phyloP scores from a whole-genome alignment of 2,329 filamentous ascomycete species.

The Cadophora malorum region DNA sequence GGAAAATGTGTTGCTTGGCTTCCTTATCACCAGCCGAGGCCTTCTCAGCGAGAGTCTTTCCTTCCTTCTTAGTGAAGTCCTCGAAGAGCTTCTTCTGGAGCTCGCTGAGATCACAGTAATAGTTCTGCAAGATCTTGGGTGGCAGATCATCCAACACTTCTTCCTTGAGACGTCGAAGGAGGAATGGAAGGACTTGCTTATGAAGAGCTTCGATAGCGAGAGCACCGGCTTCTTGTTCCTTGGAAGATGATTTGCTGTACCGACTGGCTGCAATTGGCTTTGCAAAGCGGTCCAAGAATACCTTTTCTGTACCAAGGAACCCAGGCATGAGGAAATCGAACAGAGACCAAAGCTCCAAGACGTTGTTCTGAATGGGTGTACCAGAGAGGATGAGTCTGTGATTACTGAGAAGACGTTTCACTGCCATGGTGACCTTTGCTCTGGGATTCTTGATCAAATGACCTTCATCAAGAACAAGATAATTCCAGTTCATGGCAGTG shows the following conservation, averaged over 20 bases:
- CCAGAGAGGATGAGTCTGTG: slow-evolving; percentile 96
- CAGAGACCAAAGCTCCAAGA: slow-evolving; percentile 94
- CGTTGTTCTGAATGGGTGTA: slow-evolving; percentile 97
- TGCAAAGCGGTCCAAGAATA: slow-evolving; percentile 90
- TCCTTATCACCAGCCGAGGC: slow-evolving; percentile 87
- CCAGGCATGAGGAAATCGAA: slow-evolving; percentile 99
- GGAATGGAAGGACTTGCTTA: slow-evolving; percentile 96
- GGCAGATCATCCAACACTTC: slow-evolving; percentile 96
- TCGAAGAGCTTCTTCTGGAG: slow-evolving; percentile 95
- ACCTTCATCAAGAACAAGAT: slow-evolving; percentile 94
- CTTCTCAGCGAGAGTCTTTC: slow-evolving; percentile 84
- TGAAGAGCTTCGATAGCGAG: slow-evolving; percentile 97
- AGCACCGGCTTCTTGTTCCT: slow-evolving; percentile 96
- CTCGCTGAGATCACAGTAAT: slow-evolving; percentile 97
- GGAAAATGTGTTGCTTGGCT: slow-evolving; percentile 98
- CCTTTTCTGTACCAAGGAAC: slow-evolving; percentile 93
- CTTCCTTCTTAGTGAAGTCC: slow-evolving; percentile 93
- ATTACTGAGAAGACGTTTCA: slow-evolving; percentile 89
- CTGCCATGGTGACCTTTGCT: slow-evolving; percentile 91
- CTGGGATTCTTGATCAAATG: slow-evolving; percentile 99
- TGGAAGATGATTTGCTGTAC: slow-evolving; percentile 96
- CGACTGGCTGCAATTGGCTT: slow-evolving; percentile 91
- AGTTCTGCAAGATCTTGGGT: slow-evolving; percentile 98
- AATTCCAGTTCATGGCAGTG: slow-evolving; percentile 89
- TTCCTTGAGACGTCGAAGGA: slow-evolving; percentile 94